Percentiles rank a stretch among this genome's conserved stretches.
phyloP scores from a whole-genome alignment of 345 rosid genomes.

The Lenwebbia sp. region DNA sequence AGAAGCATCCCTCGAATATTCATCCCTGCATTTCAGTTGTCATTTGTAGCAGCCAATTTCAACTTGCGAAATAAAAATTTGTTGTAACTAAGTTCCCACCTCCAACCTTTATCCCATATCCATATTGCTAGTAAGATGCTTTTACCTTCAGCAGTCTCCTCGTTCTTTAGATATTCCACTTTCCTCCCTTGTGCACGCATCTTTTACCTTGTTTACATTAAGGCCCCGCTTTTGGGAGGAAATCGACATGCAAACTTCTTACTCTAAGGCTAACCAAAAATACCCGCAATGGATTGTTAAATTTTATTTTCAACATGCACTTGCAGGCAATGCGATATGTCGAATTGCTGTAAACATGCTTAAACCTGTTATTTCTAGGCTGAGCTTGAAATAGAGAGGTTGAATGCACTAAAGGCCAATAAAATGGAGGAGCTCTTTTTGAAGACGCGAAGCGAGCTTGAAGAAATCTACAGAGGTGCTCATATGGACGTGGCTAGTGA shows the following conservation, averaged over 20 bases:
- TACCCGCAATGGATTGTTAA: background rate
- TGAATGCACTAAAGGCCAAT: constrained; percentile 54
- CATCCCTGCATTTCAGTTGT: background rate
- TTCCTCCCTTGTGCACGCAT: too few relatives aligned
- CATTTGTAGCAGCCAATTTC: background rate
- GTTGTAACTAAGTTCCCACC: too few relatives aligned
- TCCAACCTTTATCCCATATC: too few relatives aligned
- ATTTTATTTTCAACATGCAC: background rate
- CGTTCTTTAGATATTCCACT: too few relatives aligned
- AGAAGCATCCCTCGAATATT: background rate
- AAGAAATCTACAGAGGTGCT: constrained; percentile 60
- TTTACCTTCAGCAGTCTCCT: too few relatives aligned
- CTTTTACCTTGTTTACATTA: too few relatives aligned
- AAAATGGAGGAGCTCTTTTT: constrained; percentile 77
- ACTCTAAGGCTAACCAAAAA: background rate
- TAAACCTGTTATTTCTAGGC: constrained; percentile 18
- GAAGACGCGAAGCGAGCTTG: constrained; percentile 75
- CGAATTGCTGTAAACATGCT: background rate
- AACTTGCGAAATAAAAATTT: too few relatives aligned
- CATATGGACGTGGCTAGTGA: constrained; percentile 64
- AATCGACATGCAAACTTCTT: background rate
- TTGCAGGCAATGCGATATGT: constrained; percentile 28
- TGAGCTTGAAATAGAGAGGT: constrained; percentile 57
- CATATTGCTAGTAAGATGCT: too few relatives aligned
- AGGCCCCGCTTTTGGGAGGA: background rate